Conservation (phyloP, 2,329 filamentous ascomycete species). For the Didymella segeticola region DNA sequence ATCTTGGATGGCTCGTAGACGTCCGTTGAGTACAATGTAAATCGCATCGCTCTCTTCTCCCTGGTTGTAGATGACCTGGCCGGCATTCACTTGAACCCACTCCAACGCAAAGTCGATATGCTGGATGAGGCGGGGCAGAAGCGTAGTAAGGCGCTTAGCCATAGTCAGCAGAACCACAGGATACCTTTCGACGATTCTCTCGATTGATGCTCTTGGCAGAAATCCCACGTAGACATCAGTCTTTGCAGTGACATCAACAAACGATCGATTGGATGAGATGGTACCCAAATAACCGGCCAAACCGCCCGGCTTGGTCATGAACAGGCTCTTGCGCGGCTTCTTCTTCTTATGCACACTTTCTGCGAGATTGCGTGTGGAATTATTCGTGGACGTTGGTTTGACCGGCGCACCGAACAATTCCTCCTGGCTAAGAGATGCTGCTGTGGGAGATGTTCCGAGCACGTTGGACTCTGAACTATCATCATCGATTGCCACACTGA, state of each 20-base stretch:
- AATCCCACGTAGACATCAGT: constrained; percentile 99
- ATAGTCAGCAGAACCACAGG: constrained; percentile 93
- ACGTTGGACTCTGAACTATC: constrained; percentile 55
- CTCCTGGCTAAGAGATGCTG: constrained; percentile 44
- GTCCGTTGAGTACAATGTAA: constrained; percentile 95
- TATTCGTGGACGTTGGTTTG: constrained; percentile 34
- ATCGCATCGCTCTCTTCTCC: constrained; percentile 97
- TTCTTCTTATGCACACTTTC: constrained; percentile 52
- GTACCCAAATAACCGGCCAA: constrained; percentile 94
- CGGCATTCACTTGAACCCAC: constrained; percentile 96
- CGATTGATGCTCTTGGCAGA: constrained; percentile 80
- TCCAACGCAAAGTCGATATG: constrained; percentile 98
- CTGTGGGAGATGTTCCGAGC: constrained; percentile 51
- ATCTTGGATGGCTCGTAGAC: constrained; percentile 83
- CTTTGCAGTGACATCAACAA: constrained; percentile 95
- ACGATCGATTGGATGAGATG: constrained; percentile 92
- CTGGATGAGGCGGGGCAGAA: constrained; percentile 86
- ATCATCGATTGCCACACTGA: constrained; percentile 80
- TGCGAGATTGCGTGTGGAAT: constrained; percentile 34
- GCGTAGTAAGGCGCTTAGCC: constrained; percentile 89
- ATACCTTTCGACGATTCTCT: constrained; percentile 90
- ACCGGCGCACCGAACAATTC: constrained; percentile 43
- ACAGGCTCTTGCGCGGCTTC: constrained; percentile 73
- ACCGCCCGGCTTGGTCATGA: constrained; percentile 91
- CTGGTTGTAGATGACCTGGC: constrained; percentile 92